Evolutionary conservation across 805 yeast species (phyloP), one percentile per base, ranked within the genome.

Genomic region (Cyberlindnera maritima): DNA sequence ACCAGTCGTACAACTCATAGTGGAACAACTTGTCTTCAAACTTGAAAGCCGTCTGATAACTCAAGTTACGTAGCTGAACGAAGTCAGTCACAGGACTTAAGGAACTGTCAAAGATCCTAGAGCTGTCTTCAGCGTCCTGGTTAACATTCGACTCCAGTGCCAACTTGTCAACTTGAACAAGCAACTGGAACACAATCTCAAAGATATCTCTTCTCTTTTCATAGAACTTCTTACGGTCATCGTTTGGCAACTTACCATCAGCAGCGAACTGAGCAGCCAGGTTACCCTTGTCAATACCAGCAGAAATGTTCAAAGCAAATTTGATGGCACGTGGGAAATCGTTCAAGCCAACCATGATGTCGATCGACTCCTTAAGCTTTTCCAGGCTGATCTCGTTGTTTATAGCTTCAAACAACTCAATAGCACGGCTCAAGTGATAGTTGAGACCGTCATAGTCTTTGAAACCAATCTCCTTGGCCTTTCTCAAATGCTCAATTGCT

Each of bases 1-100:
- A 83, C 97, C 98, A 94, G 63, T 88, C 92, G 65, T 94, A 94
- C 54, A 94, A 78, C 53, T 88, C 87, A 66, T 83, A 89, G 54
- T 94, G 99, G 75, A 94, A 94, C n/a, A 81, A 64, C 59, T 84
- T 87, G 62, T 94, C 98, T 38, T 78, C 74, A 44, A 83, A 83
- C 15, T 78, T 77, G 58, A 90, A 81, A 46, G 94, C 88, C 15
- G 84, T 75, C 9, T 77, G 76, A 63, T 91, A 91, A 28, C 94
- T 80, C 36, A 79, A 73, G 56, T 87, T 88, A 55, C 95, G 76
- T 21, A 85, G 65, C 50, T 79, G 79, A 12, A 58, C 53, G 53
- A 76, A 74, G 44, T 80, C 53, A 4, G 53, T 46, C 4, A 40
- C 49, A 12, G 52, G 51, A n/a, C 44, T 46, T 39, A 44, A 43